Evolutionary conservation across 495 filamentous ascomycete genomes (phyloP).

Genomic region (Xylaria scruposa): DNA sequence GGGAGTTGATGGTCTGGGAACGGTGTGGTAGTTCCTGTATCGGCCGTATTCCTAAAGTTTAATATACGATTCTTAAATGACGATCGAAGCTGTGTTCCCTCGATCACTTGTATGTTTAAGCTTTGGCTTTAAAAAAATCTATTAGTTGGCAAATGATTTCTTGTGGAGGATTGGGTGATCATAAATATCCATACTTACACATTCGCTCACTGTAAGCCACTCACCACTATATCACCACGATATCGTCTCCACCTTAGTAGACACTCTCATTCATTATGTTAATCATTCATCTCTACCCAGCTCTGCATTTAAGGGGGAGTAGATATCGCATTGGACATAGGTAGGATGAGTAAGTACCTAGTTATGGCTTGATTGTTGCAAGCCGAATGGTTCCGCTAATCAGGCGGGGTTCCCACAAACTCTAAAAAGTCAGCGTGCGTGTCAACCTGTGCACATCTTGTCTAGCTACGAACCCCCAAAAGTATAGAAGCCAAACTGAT

Average conservation of each 20-base stretch:
- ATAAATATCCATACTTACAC: neutral
- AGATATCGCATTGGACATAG: neutral
- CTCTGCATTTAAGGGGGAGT: neutral
- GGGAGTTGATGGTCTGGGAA: constrained; percentile 53
- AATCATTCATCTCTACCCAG: neutral
- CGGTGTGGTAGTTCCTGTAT: constrained; percentile 37
- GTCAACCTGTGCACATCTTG: neutral
- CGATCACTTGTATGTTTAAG: neutral
- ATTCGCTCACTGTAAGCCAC: neutral
- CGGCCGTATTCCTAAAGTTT: neutral
- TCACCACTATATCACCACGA: neutral
- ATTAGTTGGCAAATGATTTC: neutral
- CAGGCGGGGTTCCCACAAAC: neutral
- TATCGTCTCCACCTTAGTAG: neutral
- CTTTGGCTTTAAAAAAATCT: neutral
- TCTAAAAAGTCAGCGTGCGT: neutral
- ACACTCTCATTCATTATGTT: neutral
- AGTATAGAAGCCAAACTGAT: neutral
- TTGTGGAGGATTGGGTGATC: neutral
- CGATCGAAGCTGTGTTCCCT: neutral
- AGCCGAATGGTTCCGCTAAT: neutral
- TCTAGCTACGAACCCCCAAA: neutral
- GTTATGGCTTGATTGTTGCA: neutral
- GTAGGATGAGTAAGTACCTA: neutral
- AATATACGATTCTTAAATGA: neutral